Evolutionary conservation across 2,329 filamentous ascomycete species (phyloP).

Genomic region (Colletotrichum paranaense): DNA sequence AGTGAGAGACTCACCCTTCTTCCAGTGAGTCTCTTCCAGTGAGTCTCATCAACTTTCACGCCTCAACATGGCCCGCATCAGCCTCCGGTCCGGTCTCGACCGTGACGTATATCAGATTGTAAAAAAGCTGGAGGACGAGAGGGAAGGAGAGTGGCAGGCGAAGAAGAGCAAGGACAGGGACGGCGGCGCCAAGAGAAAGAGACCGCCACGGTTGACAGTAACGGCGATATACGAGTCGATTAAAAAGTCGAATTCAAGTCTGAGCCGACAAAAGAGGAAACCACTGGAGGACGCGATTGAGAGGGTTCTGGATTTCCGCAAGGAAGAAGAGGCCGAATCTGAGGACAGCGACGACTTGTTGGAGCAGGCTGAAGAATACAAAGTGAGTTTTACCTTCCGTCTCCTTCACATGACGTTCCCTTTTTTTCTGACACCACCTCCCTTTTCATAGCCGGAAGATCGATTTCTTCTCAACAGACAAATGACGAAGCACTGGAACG

Average conservation of each 20-base stretch:
- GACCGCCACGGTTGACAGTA: slow-evolving; percentile 59
- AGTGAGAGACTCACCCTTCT: neutral
- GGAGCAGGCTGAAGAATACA: slow-evolving; percentile 40
- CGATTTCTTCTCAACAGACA: slow-evolving; percentile 55
- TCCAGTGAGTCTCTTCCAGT: neutral
- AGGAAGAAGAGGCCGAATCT: slow-evolving; percentile 69
- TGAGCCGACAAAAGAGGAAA: slow-evolving; percentile 85
- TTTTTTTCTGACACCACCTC: neutral
- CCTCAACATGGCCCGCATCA: slow-evolving; percentile 41
- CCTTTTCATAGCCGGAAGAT: slow-evolving; percentile 42
- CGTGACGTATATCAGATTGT: slow-evolving; percentile 83
- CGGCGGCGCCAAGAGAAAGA: slow-evolving; percentile 60
- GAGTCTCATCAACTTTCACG: neutral
- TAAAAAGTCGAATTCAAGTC: slow-evolving; percentile 85
- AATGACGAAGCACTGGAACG: slow-evolving; percentile 54
- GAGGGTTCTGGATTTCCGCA: slow-evolving; percentile 79
- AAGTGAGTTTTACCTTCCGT: slow-evolving; percentile 33
- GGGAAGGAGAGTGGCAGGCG: slow-evolving; percentile 54
- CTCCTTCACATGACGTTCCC: slow-evolving; percentile 19
- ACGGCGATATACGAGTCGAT: slow-evolving; percentile 77
- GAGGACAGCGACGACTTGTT: slow-evolving; percentile 65
- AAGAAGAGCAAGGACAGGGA: slow-evolving; percentile 58
- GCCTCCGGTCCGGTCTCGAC: slow-evolving; percentile 68
- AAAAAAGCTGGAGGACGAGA: slow-evolving; percentile 78
- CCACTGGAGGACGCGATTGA: slow-evolving; percentile 88